These are phyloP conservation scores for Alternaria hordeiaustralica DNA, from an alignment of 2,329 filamentous ascomycete genomes.

Conservation along the genomic window DNA sequence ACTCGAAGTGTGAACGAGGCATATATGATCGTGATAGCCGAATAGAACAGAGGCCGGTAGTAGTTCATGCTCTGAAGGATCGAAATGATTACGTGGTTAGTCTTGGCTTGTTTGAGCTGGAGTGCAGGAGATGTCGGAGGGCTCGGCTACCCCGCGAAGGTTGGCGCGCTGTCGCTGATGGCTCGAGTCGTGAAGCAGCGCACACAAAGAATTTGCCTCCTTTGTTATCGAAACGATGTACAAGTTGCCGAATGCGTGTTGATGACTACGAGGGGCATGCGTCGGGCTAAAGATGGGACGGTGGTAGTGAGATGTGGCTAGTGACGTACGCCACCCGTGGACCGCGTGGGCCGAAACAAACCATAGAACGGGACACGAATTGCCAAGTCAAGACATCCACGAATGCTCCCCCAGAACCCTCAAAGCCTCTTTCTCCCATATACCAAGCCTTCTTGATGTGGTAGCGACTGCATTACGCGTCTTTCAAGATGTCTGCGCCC, in stretches of 20 bases:
- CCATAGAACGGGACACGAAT: slow-evolving; percentile 45
- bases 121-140: not conserved
- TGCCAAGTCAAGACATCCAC: slow-evolving; percentile 42
- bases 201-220: not conserved
- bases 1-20: slow-evolving; percentile 26
- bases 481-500: slow-evolving; percentile 38
- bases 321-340: slow-evolving; percentile 28
- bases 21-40: slow-evolving; percentile 22
- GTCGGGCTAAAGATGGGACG: not conserved
- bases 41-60: slow-evolving; percentile 25
- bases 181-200: not conserved
- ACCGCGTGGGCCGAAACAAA: slow-evolving; percentile 34
- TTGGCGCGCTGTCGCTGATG: not conserved
- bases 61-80: slow-evolving; percentile 14
- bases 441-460: slow-evolving; percentile 7
- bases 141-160: slow-evolving; percentile 8
- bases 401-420: slow-evolving; percentile 30
- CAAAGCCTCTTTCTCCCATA: slow-evolving; percentile 1
- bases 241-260: not conserved
- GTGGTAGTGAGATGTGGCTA: slow-evolving; percentile 24
- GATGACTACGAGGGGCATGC: not conserved
- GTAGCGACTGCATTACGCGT: slow-evolving; percentile 15
- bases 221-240: not conserved
- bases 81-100: not conserved
- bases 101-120: not conserved